Conservation (phyloP, 352 stramenopile genomes). For the Thraustochytrium sp. region DNA sequence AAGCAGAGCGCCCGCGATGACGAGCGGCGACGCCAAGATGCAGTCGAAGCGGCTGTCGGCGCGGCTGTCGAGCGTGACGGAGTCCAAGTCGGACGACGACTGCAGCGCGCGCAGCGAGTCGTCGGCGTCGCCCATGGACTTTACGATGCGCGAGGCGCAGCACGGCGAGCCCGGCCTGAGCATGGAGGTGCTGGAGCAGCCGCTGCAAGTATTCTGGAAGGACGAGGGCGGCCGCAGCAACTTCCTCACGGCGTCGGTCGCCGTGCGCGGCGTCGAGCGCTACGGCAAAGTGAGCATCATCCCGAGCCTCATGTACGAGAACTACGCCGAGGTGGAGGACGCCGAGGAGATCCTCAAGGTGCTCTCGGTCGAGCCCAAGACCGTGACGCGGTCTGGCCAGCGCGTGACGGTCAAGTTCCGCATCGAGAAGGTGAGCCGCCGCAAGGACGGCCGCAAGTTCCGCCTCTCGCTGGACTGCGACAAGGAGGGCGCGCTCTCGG, state of each 20-base stretch:
- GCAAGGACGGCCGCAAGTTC: constrained; percentile 45
- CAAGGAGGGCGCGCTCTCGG: not conserved
- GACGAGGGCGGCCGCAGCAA: constrained; percentile 38
- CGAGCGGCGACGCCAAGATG: too few species aligned
- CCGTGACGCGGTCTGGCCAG: not conserved
- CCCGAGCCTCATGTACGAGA: constrained; percentile 43
- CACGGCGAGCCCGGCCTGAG: not conserved
- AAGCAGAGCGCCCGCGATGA: too few species aligned
- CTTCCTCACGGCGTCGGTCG: not conserved
- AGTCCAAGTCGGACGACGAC: constrained; percentile 19
- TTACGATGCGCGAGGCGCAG: not conserved
- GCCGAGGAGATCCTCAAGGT: constrained; percentile 41
- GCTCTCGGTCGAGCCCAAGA: constrained; percentile 32
- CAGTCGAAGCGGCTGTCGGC: not conserved
- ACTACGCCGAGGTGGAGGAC: constrained; percentile 42
- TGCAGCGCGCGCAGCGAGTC: constrained; percentile 1
- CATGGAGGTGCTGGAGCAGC: constrained; percentile 15
- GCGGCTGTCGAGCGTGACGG: not conserved
- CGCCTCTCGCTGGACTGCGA: not conserved
- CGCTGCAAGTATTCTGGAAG: constrained; percentile 38
- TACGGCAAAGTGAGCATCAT: constrained; percentile 27
- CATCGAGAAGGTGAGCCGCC: constrained; percentile 46
- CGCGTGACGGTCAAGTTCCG: constrained; percentile 39
- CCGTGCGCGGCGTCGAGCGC: constrained; percentile 14
- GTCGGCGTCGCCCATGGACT: not conserved